Base-by-base conservation (phyloP, 768 basidiomycete species). In the Hydnum rufescens region DNA sequence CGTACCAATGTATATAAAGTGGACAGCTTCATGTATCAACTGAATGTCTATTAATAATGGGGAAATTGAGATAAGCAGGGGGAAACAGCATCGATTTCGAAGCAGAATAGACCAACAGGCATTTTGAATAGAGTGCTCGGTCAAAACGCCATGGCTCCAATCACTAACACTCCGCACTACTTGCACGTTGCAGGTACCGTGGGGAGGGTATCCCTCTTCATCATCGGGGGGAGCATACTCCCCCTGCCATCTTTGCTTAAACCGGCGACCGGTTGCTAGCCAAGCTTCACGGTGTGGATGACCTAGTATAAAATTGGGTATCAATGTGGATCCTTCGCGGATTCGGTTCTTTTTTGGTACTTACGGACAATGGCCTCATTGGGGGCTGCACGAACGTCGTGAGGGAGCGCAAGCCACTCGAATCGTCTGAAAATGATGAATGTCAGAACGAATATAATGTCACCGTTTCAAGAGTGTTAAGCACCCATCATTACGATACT, bases 61-160 rank as follows among this genome's bases (percentile, higher is more conserved):
- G n/a, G n/a, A n/a, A n/a, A n/a, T n/a, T n/a, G n/a, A n/a, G n/a
- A n/a, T n/a, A n/a, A n/a, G n/a, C n/a, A n/a, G n/a, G n/a, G n/a
- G n/a, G n/a, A n/a, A n/a, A n/a, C n/a, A n/a, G n/a, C 4, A 32
- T 29, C 19, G 4, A 13, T 29, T 6, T 44, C 3, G 31, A 47
- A 4, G 23, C 3, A 8, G n/a, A 23, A 22, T 2, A 74, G 82
- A 63, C 60, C 26, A 13, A 86, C 85, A 89, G 46, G 93, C 92
- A 58, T 88, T 82, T 66, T 95, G 92, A 55, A 97, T 88, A 64
- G 85, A 89, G 54, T 77, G 75, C 64, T 96, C 93, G 3, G 76
- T 81, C 57, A 92, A 69, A 32, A 90, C 83, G 2, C 92, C 93
- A 59, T 89, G 86, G 60, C 80, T 84, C 93, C 93, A 99, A 65